These are phyloP conservation scores for Moringa oleifera DNA, from an alignment of 345 rosid species.

Conservation along the genomic window DNA sequence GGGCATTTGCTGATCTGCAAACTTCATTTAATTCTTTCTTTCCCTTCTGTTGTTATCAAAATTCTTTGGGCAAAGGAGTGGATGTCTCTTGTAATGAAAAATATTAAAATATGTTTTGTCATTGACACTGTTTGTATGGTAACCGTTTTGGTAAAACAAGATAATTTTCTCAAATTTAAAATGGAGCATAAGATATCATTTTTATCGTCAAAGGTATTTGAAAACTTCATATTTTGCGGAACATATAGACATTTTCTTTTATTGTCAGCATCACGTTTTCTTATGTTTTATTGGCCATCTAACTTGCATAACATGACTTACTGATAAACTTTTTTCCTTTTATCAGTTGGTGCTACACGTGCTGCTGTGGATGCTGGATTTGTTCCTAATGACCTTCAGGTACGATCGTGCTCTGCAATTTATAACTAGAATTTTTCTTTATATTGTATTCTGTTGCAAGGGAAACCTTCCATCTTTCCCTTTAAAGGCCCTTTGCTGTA, in stretches of 20 bases:
- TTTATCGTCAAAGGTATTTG: background rate
- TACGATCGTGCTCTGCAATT: conserved; percentile 12
- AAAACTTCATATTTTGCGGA: background rate
- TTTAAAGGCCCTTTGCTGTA: background rate
- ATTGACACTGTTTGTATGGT: too few relatives aligned
- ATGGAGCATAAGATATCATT: background rate
- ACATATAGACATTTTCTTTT: background rate
- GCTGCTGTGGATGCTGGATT: conserved; percentile 99
- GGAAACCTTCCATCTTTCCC: background rate
- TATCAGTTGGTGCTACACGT: conserved; percentile 95
- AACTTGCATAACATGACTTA: background rate
- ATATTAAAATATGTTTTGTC: too few relatives aligned
- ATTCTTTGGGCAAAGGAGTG: background rate
- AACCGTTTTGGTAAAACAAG: too few relatives aligned
- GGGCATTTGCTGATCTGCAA: background rate
- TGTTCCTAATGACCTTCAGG: conserved; percentile 97
- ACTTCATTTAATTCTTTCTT: background rate
- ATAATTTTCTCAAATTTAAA: too few relatives aligned
- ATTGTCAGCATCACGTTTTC: background rate
- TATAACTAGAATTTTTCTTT: background rate
- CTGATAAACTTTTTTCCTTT: background rate
- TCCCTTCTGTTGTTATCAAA: background rate
- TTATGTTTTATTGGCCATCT: background rate
- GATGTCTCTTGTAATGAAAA: too few relatives aligned
- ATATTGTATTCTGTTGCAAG: background rate